Evolutionary conservation across 148 eudicot genomes (phyloP).

Genomic region (Rhododendron griersonianum): DNA sequence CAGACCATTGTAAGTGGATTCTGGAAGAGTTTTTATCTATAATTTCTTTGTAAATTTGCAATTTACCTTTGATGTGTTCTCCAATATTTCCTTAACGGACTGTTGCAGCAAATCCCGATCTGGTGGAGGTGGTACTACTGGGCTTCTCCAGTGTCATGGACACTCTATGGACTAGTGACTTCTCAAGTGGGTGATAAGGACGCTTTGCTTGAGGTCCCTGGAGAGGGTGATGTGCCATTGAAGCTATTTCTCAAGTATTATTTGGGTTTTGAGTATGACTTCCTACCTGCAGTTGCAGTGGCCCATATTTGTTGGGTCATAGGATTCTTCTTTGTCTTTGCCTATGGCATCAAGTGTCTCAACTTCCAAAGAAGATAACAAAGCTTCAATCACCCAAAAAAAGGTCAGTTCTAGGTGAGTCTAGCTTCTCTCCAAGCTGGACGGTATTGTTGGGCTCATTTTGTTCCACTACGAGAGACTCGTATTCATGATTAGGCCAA

Average conservation of each 20-base stretch:
- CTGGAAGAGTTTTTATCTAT: neutral
- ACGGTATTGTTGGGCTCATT: neutral
- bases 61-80: neutral
- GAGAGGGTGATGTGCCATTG: conserved; percentile 14
- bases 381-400: neutral
- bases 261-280: conserved; percentile 28
- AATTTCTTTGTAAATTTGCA: neutral
- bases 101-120: conserved; percentile 39
- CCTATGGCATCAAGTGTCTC: conserved; percentile 35
- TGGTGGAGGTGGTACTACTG: conserved; percentile 63
- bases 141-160: conserved; percentile 50
- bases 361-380: conserved; percentile 40
- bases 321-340: conserved; percentile 29
- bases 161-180: conserved; percentile 41
- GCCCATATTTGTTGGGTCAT: conserved; percentile 36
- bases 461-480: neutral
- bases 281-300: conserved; percentile 25
- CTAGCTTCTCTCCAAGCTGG: neutral
- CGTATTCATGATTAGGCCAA: neutral
- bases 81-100: neutral
- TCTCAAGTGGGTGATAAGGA: conserved; percentile 34
- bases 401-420: neutral
- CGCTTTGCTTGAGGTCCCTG: conserved; percentile 12
- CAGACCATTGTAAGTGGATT: neutral
- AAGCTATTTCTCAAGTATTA: conserved; percentile 12